Evolutionary conservation across 495 filamentous ascomycete species (phyloP).

Genomic region (Neurospora africana): DNA sequence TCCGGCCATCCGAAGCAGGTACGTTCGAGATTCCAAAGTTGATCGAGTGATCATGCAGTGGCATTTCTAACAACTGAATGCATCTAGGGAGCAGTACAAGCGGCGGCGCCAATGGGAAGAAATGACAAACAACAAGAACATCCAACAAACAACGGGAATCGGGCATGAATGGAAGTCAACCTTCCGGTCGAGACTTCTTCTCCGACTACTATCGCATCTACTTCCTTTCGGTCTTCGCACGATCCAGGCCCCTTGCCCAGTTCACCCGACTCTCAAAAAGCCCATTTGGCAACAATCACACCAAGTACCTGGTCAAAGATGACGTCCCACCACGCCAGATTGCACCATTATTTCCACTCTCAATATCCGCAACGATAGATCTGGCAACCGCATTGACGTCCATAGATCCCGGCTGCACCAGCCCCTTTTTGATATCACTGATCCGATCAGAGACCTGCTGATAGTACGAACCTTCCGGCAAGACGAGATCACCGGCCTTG

Average conservation of each 20-base stretch:
- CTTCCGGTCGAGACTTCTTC: background rate
- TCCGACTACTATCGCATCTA: background rate
- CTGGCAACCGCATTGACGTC: background rate
- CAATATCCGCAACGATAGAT: background rate
- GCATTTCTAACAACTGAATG: background rate
- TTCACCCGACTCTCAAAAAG: background rate
- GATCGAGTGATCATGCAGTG: background rate
- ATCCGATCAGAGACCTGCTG: background rate
- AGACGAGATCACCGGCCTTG: background rate
- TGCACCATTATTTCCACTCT: background rate
- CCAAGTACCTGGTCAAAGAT: background rate
- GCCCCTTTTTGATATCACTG: background rate
- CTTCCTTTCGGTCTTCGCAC: background rate
- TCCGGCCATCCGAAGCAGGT: background rate
- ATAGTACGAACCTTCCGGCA: conserved; percentile 4
- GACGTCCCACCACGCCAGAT: background rate
- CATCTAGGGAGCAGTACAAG: background rate
- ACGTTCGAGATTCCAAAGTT: background rate
- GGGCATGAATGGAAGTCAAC: background rate
- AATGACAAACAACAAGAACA: background rate
- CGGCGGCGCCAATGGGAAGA: background rate
- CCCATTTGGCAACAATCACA: background rate
- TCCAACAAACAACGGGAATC: background rate
- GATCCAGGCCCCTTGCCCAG: background rate
- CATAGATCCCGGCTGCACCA: background rate